Percentiles rank a stretch among this genome's conserved stretches.
Conservation (phyloP, 805 yeast species). For the Lachancea waltii region DNA sequence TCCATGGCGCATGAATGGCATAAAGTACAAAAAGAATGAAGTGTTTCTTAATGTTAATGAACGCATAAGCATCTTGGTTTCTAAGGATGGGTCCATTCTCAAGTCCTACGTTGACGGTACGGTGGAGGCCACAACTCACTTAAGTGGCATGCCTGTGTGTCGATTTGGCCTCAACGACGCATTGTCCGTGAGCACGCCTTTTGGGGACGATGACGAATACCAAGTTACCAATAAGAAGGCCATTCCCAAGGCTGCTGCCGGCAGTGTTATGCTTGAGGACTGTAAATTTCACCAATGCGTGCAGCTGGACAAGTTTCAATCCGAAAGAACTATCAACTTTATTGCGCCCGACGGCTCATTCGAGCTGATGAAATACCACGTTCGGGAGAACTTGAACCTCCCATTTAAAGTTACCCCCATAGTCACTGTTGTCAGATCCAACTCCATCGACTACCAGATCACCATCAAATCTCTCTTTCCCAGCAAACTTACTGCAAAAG, state of each 20-base stretch:
- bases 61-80: slow-evolving; percentile 61
- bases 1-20: slow-evolving; percentile 61
- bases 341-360: slow-evolving; percentile 86
- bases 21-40: slow-evolving; percentile 77
- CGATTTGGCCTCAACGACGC: slow-evolving; percentile 69
- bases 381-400: slow-evolving; percentile 49
- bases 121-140: slow-evolving; percentile 60
- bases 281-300: slow-evolving; percentile 87
- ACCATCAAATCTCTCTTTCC: slow-evolving; percentile 57
- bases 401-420: slow-evolving; percentile 66
- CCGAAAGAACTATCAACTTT: slow-evolving; percentile 58
- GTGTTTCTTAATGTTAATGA: slow-evolving; percentile 72
- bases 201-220: slow-evolving; percentile 7
- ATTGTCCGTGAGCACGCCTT: slow-evolving; percentile 6
- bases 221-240: slow-evolving; percentile 29
- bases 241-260: slow-evolving; percentile 39
- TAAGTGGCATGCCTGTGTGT: slow-evolving; percentile 81
- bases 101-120: slow-evolving; percentile 73
- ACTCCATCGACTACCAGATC: slow-evolving; percentile 51
- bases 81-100: slow-evolving; percentile 55
- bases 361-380: slow-evolving; percentile 71
- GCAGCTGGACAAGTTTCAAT: slow-evolving; percentile 59
- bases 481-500: slow-evolving; percentile 51
- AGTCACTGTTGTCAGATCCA: slow-evolving; percentile 38
- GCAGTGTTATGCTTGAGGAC: slow-evolving; percentile 58